These are phyloP conservation scores for Colletotrichum tropicicola DNA, from an alignment of 2,329 filamentous ascomycete species.

Conservation along the genomic window DNA sequence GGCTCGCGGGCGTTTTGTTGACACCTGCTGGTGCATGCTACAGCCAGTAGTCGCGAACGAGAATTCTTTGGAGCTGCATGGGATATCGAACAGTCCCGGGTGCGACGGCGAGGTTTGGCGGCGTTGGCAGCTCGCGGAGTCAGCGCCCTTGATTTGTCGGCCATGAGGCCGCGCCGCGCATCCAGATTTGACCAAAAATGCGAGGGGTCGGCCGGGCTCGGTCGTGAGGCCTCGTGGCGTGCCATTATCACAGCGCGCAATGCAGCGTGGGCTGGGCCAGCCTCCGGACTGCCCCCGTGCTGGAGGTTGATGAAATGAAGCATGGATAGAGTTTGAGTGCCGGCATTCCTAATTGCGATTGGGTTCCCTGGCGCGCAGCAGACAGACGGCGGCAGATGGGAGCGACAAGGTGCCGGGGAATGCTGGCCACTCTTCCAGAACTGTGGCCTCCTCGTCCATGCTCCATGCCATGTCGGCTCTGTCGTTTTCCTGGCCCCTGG, in stretches of 20 bases:
- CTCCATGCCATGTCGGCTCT: neutral
- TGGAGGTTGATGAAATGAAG: neutral
- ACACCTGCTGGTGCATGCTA: neutral
- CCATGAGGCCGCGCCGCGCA: neutral
- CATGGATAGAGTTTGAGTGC: constrained; percentile 18
- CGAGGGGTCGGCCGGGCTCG: neutral
- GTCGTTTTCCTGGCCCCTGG: constrained; percentile 1
- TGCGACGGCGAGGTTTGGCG: neutral
- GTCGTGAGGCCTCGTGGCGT: neutral
- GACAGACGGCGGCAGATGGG: neutral
- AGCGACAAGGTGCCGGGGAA: neutral
- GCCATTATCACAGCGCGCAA: neutral
- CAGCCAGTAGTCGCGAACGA: neutral
- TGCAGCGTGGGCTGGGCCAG: neutral
- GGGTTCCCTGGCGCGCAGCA: neutral
- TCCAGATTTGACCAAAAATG: constrained; percentile 2
- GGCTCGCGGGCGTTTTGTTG: neutral
- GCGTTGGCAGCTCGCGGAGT: neutral
- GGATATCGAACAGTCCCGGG: neutral
- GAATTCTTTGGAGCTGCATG: neutral
- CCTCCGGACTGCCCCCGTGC: neutral
- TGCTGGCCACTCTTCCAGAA: constrained; percentile 24
- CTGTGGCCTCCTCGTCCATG: neutral
- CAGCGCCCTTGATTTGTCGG: neutral
- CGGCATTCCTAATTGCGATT: constrained; percentile 14